phyloP scores from a whole-genome alignment of 2,329 filamentous ascomycete species.

The Pyricularia sp. region DNA sequence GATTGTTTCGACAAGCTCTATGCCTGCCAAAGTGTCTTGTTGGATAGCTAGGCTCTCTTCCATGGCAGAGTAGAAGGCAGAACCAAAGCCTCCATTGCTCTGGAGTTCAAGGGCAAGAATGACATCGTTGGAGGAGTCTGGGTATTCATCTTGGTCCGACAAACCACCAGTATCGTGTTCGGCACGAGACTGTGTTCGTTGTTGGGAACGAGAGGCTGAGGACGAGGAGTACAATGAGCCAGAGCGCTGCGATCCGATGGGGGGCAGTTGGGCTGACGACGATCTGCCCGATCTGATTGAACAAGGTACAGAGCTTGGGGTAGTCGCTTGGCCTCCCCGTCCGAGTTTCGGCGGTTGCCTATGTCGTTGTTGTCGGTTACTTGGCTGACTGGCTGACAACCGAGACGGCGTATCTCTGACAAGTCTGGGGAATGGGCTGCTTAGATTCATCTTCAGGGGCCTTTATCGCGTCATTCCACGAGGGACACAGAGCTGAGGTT shows the following conservation, averaged over 20 bases:
- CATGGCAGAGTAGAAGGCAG: conserved; percentile 68
- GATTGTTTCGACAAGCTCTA: conserved; percentile 58
- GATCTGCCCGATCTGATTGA: not conserved
- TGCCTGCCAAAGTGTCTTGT: conserved; percentile 63
- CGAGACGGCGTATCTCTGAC: not conserved
- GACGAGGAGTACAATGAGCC: not conserved
- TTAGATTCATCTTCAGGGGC: not conserved
- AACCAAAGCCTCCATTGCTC: conserved; percentile 64
- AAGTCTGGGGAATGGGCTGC: not conserved
- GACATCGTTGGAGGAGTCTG: conserved; percentile 47
- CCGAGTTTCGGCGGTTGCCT: not conserved
- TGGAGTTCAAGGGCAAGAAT: conserved; percentile 74
- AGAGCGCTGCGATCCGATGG: not conserved
- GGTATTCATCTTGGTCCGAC: conserved; percentile 9
- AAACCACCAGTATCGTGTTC: not conserved
- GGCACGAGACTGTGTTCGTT: not conserved
- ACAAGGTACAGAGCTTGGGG: not conserved
- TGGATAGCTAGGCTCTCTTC: conserved; percentile 66
- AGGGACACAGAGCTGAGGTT: not conserved
- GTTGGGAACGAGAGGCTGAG: not conserved
- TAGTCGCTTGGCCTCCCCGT: not conserved
- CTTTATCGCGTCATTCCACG: not conserved
- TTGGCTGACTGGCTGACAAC: not conserved
- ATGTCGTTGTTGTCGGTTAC: not conserved
- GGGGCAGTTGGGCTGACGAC: not conserved